Evolutionary conservation across 2,329 filamentous ascomycete species (phyloP).

Genomic region (Fusarium coicis): DNA sequence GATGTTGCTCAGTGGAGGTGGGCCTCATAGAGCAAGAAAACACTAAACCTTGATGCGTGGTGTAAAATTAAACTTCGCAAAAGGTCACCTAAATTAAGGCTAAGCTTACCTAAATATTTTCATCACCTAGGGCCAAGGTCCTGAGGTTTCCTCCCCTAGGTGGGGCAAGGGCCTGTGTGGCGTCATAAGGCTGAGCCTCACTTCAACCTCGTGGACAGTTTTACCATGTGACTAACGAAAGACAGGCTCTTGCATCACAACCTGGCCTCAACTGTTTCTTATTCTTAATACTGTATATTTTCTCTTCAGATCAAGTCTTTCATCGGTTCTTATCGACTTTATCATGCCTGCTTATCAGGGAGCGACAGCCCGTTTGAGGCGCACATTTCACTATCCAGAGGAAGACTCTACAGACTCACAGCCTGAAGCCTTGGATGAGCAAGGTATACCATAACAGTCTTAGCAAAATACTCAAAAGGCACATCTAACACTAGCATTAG

Average conservation of each 20-base stretch:
- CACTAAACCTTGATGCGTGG: no score
- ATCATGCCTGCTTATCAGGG: conserved; percentile 41
- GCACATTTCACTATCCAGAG: conserved; percentile 81
- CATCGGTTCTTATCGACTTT: background rate
- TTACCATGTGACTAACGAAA: conserved; percentile 41
- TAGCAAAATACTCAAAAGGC: background rate
- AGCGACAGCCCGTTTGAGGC: conserved; percentile 72
- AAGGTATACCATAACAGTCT: conserved; percentile 62
- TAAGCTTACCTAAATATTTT: no score
- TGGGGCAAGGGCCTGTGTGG: conserved; percentile 20
- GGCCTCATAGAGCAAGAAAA: no score
- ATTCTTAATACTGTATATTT: background rate
- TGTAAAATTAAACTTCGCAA: no score
- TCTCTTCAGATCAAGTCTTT: background rate
- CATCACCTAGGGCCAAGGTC: no score
- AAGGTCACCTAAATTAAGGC: no score
- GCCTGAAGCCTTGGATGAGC: conserved; percentile 77
- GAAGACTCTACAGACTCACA: conserved; percentile 59
- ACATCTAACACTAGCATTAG: conserved; percentile 48
- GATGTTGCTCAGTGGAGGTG: background rate
- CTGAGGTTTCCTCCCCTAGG: no score
- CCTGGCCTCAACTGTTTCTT: background rate
- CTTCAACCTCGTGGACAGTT: conserved; percentile 12
- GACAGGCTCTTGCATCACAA: conserved; percentile 12
- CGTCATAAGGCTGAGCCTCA: conserved; percentile 46